Evolutionary conservation across 78 protist species (phyloP).

Genomic region (Tieghemostelium lacteum): DNA sequence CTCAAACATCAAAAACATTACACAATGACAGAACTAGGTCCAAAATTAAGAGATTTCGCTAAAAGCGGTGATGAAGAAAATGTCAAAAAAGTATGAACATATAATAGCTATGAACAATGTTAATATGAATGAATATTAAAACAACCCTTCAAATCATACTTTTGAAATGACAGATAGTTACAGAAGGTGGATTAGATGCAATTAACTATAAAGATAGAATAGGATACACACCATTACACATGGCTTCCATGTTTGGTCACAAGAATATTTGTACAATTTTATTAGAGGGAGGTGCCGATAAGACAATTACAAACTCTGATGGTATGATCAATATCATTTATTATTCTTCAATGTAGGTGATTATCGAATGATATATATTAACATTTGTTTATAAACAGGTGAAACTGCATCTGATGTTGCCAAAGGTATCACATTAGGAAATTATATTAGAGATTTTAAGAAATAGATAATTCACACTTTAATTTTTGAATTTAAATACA

Average conservation of each 20-base stretch:
- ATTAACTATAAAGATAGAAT: constrained; percentile 64
- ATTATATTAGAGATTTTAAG: constrained; percentile 30
- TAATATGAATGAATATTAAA: not conserved
- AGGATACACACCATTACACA: constrained; percentile 72
- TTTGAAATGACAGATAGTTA: not conserved
- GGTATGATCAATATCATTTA: not conserved
- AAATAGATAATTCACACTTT: too few relatives aligned
- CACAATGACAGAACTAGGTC: constrained; percentile 27
- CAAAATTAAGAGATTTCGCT: constrained; percentile 75
- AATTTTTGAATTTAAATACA: too few relatives aligned
- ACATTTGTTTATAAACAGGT: not conserved
- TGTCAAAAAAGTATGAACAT: constrained; percentile 26
- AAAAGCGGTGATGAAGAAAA: constrained; percentile 60
- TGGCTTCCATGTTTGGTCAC: constrained; percentile 79
- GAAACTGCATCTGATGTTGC: constrained; percentile 75
- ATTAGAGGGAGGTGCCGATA: constrained; percentile 62
- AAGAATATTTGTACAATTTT: constrained; percentile 43
- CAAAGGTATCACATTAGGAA: constrained; percentile 42
- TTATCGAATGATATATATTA: too few relatives aligned
- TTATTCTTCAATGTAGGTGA: not conserved
- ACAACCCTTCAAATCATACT: not conserved
- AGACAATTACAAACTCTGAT: constrained; percentile 23
- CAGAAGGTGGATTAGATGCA: constrained; percentile 11
- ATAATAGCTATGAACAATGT: too few relatives aligned
- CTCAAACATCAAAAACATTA: too few relatives aligned